These are phyloP conservation scores for Citrus australasica DNA, from an alignment of 345 rosid genomes.

Conservation along the genomic window DNA sequence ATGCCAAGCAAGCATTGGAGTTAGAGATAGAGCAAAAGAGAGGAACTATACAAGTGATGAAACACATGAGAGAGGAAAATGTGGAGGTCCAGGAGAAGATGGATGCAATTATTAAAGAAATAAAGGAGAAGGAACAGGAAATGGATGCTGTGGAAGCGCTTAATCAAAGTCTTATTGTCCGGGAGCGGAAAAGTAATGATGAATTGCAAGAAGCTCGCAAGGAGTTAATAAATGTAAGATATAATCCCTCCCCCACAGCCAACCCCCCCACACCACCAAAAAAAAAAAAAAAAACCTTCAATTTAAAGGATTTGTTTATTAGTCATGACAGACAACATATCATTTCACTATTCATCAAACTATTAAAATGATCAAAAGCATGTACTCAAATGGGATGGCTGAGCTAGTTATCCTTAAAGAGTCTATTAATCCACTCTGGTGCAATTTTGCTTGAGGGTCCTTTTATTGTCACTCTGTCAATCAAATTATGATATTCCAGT, in stretches of 20 bases:
- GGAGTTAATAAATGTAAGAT: slow-evolving; percentile 53
- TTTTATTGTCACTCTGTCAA: too few relatives aligned
- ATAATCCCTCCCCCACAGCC: neutral
- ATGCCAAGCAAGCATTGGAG: slow-evolving; percentile 67
- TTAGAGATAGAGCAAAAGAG: slow-evolving; percentile 72
- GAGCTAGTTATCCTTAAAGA: neutral
- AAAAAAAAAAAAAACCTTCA: neutral
- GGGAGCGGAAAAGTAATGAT: slow-evolving; percentile 49
- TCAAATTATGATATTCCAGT: too few relatives aligned
- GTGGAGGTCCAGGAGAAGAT: slow-evolving; percentile 33
- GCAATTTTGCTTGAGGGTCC: neutral
- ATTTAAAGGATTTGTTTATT: neutral
- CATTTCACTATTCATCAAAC: too few relatives aligned
- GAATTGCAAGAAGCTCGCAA: slow-evolving; percentile 72
- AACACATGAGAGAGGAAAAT: slow-evolving; percentile 60
- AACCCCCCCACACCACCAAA: too few relatives aligned
- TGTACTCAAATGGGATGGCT: neutral
- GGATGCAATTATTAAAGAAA: slow-evolving; percentile 31
- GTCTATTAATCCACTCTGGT: neutral
- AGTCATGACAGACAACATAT: neutral
- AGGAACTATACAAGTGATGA: slow-evolving; percentile 56
- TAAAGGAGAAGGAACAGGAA: slow-evolving; percentile 59
- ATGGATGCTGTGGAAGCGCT: slow-evolving; percentile 33
- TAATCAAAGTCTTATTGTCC: slow-evolving; percentile 41
- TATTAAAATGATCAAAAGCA: neutral